Base-by-base conservation (phyloP, 2,329 filamentous ascomycete species). In the Penicillium sp. region DNA sequence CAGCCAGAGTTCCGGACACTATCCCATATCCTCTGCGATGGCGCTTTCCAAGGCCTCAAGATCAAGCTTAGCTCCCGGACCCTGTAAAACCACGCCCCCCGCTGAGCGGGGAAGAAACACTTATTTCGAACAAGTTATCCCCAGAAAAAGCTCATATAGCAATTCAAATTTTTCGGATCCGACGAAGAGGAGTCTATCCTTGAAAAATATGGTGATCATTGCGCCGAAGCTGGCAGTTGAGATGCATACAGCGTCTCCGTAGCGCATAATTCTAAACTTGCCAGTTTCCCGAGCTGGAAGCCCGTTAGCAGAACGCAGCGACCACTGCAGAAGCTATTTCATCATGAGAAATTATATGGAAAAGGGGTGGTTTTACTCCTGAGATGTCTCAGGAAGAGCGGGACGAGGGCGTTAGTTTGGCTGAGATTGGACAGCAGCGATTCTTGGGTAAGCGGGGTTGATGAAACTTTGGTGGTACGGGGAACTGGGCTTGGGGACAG, bases 311-410 rank as follows among this genome's bases (percentile, higher is more conserved):
- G n/a, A 50, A 14, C 44, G n/a, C 24, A 18, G 44, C 9, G 44
- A 33, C 4, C 27, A 47, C 27, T 18, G 16, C 44, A 47, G 44
- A 33, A 47, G 27, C 16, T 47, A 9, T n/a, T 44, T 14, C 54
- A 58, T 50, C 33, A 73, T 73, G 70, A 67, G 63, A 54, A 73
- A 73, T 49, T 60, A 67, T 62, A 73, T 71, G 70, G 65, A 61
- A 58, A 63, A 65, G 13, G 69, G 70, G 59, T 72, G 69, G 70
- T 73, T 69, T 46, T 73, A 71, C 58, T 76, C 74, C 68, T 1
- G 68, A 73, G 36, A 72, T 68, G 62, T 69, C 65, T 5, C 66
- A 70, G 40, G 62, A 69, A 24, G 69, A 72, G 53, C 53, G 68
- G 2, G 58, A 68, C 22, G 64, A 67, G 31, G 64, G 67, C 4